A percentile compares a stretch with the other conserved stretches of the same genome.
These are phyloP conservation scores for Cytospora piceae DNA, from an alignment of 2,329 filamentous ascomycete genomes.

Conservation along the genomic window DNA sequence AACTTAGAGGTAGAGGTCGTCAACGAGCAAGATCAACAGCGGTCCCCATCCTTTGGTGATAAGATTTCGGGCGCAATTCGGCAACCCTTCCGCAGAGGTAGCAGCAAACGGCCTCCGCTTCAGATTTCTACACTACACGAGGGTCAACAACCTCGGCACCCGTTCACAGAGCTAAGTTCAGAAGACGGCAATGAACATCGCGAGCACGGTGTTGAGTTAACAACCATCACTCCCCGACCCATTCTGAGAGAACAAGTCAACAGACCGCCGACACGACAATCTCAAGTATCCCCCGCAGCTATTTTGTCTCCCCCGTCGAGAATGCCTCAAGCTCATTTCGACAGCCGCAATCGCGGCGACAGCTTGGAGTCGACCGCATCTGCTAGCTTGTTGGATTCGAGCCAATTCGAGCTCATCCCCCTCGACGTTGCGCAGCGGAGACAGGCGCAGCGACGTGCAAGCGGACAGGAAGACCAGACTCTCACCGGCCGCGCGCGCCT, in stretches of 20 bases:
- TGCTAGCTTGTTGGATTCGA: slow-evolving; percentile 34
- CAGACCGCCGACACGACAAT: background rate
- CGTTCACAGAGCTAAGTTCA: slow-evolving; percentile 12
- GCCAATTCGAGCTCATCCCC: slow-evolving; percentile 39
- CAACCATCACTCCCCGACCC: background rate
- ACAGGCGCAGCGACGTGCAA: slow-evolving; percentile 34
- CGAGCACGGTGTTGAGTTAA: slow-evolving; percentile 10
- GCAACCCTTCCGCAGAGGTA: slow-evolving; percentile 2
- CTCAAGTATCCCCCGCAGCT: background rate
- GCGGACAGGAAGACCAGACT: slow-evolving; percentile 34
- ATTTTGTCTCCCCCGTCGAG: background rate
- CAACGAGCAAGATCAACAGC: background rate
- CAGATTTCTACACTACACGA: slow-evolving; percentile 5
- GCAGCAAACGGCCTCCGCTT: slow-evolving; percentile 6
- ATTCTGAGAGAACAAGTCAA: background rate
- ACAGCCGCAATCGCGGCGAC: slow-evolving; percentile 14
- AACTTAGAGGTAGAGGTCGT: background rate
- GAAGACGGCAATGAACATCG: background rate
- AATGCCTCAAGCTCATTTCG: slow-evolving; percentile 8
- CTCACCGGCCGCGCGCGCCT: slow-evolving; percentile 30
- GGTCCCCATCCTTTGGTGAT: background rate
- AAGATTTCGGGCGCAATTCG: background rate
- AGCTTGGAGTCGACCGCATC: slow-evolving; percentile 16
- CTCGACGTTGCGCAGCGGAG: slow-evolving; percentile 39
- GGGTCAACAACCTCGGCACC: slow-evolving; percentile 3